These are phyloP conservation scores for Pyricularia grisea DNA, from an alignment of 2,329 filamentous ascomycete genomes.

Conservation along the genomic window DNA sequence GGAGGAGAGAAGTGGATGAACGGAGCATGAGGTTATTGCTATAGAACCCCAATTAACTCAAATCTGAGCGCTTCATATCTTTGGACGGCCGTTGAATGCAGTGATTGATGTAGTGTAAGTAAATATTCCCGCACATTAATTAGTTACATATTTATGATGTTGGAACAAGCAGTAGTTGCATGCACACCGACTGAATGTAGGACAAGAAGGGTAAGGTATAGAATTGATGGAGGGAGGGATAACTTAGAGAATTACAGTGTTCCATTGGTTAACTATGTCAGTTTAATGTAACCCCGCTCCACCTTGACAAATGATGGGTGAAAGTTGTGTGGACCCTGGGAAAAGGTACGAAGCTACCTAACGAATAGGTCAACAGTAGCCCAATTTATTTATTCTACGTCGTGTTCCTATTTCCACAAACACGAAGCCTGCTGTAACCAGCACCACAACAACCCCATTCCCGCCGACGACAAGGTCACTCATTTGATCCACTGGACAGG, in stretches of 20 bases:
- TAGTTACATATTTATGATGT: too few relatives aligned
- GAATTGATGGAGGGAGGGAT: not conserved
- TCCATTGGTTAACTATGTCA: not conserved
- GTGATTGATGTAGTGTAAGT: not conserved
- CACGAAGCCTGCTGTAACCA: not conserved
- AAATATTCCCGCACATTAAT: too few relatives aligned
- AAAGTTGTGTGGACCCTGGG: not conserved
- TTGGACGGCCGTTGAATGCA: not conserved
- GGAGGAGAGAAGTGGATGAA: not conserved
- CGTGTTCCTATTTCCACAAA: not conserved
- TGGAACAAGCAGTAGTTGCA: too few relatives aligned
- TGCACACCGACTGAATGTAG: too few relatives aligned
- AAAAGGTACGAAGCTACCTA: too few relatives aligned
- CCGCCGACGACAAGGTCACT: not conserved
- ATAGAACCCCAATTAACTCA: not conserved
- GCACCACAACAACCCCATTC: not conserved
- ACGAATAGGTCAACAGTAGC: not conserved
- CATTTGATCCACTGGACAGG: not conserved
- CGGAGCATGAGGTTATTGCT: not conserved
- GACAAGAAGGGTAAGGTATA: not conserved
- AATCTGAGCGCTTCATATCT: not conserved
- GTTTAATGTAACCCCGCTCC: not conserved
- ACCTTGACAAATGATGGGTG: not conserved
- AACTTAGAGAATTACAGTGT: not conserved
- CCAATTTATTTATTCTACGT: not conserved